Evolutionary conservation across 2,329 filamentous ascomycete genomes (phyloP).

Genomic region (Penicillium polonicum): DNA sequence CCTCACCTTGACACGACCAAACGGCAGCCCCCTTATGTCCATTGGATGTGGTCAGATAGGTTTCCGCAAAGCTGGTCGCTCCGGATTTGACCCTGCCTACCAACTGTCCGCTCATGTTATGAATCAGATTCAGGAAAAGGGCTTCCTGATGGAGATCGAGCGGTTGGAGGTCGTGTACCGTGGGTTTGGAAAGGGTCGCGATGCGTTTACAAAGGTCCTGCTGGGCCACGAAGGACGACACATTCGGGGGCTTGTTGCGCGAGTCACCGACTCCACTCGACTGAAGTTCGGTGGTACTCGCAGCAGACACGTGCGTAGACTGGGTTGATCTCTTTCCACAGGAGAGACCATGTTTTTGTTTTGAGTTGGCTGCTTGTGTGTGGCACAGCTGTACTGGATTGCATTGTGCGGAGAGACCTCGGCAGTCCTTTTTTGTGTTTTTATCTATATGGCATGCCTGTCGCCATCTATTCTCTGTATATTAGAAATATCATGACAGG

Average conservation of each 20-base stretch:
- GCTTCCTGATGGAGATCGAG: conserved; percentile 72
- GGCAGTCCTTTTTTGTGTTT: conserved; percentile 2
- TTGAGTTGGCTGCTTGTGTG: background rate
- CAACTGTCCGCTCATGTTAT: conserved; percentile 83
- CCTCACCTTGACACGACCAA: conserved; percentile 82
- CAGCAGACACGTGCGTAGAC: conserved; percentile 77
- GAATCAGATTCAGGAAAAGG: conserved; percentile 78
- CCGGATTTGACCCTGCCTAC: conserved; percentile 86
- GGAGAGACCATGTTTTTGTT: background rate
- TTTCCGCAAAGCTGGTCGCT: conserved; percentile 78
- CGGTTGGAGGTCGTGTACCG: conserved; percentile 76
- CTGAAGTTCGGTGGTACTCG: conserved; percentile 95
- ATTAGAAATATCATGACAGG: conserved; percentile 16
- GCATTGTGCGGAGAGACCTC: conserved; percentile 1
- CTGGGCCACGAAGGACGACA: conserved; percentile 79
- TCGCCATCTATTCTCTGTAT: conserved; percentile 23
- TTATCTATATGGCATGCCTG: conserved; percentile 10
- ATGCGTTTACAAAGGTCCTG: conserved; percentile 85
- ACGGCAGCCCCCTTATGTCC: conserved; percentile 74
- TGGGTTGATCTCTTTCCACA: conserved; percentile 53
- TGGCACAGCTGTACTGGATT: conserved; percentile 2
- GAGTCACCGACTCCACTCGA: conserved; percentile 80
- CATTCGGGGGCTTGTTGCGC: conserved; percentile 71
- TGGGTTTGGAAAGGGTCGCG: conserved; percentile 82
- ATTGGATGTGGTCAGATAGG: conserved; percentile 84